phyloP scores from a whole-genome alignment of 2,329 filamentous ascomycete genomes.

The Botrytis medusae region DNA sequence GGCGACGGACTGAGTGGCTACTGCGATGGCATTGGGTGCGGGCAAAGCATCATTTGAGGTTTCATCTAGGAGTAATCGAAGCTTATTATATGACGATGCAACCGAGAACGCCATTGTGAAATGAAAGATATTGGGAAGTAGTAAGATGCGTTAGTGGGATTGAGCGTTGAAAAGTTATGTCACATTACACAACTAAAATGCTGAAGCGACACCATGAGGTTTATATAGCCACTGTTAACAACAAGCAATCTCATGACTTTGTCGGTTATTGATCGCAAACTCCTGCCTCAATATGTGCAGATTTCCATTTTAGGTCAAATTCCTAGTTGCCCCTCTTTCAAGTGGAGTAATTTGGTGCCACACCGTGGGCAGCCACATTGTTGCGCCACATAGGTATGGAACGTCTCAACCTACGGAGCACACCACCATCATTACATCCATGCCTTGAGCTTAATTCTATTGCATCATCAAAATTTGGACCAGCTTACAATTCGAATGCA shows the following conservation, averaged over 20 bases:
- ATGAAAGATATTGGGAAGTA: neutral
- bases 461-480: neutral
- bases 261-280: neutral
- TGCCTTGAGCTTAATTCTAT: neutral
- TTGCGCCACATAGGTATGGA: neutral
- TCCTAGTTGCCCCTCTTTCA: neutral
- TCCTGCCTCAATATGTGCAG: neutral
- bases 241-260: neutral
- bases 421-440: neutral
- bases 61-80: slow-evolving; percentile 29
- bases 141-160: neutral
- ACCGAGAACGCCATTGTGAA: slow-evolving; percentile 29
- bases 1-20: slow-evolving; percentile 36
- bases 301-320: slow-evolving; percentile 6
- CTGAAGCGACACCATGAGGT: neutral
- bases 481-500: neutral
- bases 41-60: slow-evolving; percentile 34
- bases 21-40: slow-evolving; percentile 25
- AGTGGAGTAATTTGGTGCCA: neutral
- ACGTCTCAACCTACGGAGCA: neutral
- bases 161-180: neutral
- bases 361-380: neutral
- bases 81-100: slow-evolving; percentile 31
- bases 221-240: neutral
- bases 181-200: neutral